Percentiles rank a stretch among this genome's conserved stretches.
Conservation (phyloP, 441 rosid genomes). For the Gossypium laxum region DNA sequence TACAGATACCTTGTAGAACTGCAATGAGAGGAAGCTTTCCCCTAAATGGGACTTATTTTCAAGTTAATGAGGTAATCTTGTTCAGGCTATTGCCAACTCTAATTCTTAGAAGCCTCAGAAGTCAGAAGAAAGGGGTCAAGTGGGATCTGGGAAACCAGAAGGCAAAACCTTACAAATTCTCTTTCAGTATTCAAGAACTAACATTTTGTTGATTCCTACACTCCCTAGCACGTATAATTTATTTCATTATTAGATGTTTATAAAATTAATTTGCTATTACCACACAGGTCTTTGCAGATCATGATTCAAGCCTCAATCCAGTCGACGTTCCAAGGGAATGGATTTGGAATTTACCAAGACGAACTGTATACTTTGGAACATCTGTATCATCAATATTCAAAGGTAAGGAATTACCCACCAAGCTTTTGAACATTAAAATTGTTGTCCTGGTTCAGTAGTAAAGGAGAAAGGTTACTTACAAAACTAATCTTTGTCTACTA, state of each 20-base stretch:
- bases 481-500: conserved; percentile 23
- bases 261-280: conserved; percentile 15
- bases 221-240: not conserved
- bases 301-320: conserved; percentile 70
- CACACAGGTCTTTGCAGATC: conserved; percentile 86
- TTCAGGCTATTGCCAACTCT: conserved; percentile 5
- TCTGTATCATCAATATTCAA: conserved; percentile 79
- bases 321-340: conserved; percentile 66
- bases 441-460: not conserved
- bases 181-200: not conserved
- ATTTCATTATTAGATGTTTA: conserved; percentile 12
- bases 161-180: not conserved
- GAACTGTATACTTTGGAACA: conserved; percentile 83
- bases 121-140: not conserved
- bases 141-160: conserved; percentile 1
- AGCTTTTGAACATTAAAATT: not conserved
- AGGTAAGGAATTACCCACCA: conserved; percentile 37
- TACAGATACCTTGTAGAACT: conserved; percentile 90
- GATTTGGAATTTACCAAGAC: conserved; percentile 76
- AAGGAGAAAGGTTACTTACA: conserved; percentile 12
- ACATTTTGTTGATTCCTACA: not conserved
- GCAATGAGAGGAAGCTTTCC: conserved; percentile 98
- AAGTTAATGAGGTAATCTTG: conserved; percentile 71
- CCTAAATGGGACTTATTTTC: conserved; percentile 88
- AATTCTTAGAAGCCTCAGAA: not conserved